phyloP scores from a whole-genome alignment of 352 stramenopile genomes.

The Aphanomyces invadans region DNA sequence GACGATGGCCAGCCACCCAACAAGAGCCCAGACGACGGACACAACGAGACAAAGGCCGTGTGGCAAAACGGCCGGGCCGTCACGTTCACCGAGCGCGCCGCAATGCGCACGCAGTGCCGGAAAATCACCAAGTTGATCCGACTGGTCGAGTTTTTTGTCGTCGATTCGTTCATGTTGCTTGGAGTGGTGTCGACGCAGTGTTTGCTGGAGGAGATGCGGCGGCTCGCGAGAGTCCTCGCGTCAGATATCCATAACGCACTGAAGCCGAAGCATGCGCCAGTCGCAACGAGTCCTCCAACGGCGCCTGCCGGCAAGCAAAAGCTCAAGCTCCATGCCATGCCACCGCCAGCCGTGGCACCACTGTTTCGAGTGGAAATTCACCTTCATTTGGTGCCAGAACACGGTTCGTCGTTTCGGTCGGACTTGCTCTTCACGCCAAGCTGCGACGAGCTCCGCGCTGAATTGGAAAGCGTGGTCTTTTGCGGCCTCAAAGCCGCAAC shows the following conservation, averaged over 20 bases:
- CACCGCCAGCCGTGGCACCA: conserved; percentile 24
- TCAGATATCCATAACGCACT: background rate
- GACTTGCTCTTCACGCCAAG: conserved; percentile 44
- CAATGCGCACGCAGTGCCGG: conserved; percentile 86
- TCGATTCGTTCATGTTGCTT: conserved; percentile 63
- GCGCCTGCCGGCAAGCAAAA: background rate
- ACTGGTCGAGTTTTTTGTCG: conserved; percentile 87
- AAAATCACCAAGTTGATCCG: conserved; percentile 87
- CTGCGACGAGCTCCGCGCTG: conserved; percentile 45
- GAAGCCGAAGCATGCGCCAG: too few species aligned
- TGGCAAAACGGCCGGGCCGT: conserved; percentile 36
- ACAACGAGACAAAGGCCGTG: conserved; percentile 4
- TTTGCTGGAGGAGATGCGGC: conserved; percentile 37
- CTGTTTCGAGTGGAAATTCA: conserved; percentile 72
- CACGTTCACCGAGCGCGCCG: conserved; percentile 92
- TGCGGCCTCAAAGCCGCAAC: conserved; percentile 59
- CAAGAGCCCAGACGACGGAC: background rate
- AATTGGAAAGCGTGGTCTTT: conserved; percentile 62
- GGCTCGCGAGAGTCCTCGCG: conserved; percentile 25
- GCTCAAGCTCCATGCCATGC: background rate
- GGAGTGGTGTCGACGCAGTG: conserved; percentile 50
- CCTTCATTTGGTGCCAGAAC: background rate
- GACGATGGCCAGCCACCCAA: conserved; percentile 13
- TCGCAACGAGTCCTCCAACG: too few species aligned
- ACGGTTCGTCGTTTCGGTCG: background rate